Evolutionary conservation across 192 early-diverging fungal genomes (phyloP).

Genomic region (Lunasporangiospora selenospora): DNA sequence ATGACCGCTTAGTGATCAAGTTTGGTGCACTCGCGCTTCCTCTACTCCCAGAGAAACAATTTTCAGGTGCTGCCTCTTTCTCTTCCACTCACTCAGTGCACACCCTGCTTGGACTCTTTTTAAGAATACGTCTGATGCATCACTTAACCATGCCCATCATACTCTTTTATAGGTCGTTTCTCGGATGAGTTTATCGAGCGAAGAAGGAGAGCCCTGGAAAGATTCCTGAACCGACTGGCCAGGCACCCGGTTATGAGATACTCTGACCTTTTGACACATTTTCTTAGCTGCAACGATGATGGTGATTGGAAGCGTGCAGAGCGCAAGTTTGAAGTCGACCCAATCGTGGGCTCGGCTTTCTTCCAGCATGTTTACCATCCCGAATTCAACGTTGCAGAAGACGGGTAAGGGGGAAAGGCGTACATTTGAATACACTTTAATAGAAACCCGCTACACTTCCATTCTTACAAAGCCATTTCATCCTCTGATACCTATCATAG

Average conservation of each 20-base stretch:
- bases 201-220: constrained; percentile 45
- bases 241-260: constrained; percentile 53
- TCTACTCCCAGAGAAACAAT: constrained; percentile 52
- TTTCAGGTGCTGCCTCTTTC: constrained; percentile 27
- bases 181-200: constrained; percentile 52
- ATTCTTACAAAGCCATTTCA: too few species aligned
- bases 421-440: too few species aligned
- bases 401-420: too few species aligned
- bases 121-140: too few species aligned
- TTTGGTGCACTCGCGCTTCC: constrained; percentile 50
- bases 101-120: too few species aligned
- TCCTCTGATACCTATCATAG: too few species aligned
- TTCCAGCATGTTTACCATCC: constrained; percentile 56
- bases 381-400: constrained; percentile 52
- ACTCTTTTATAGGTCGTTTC: constrained; percentile 36
- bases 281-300: constrained; percentile 51
- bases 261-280: constrained; percentile 51
- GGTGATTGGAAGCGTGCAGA: constrained; percentile 50
- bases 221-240: constrained; percentile 50
- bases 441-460: too few species aligned
- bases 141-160: neutral
- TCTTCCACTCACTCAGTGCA: too few species aligned
- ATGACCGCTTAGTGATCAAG: constrained; percentile 42
- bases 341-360: constrained; percentile 45
- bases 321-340: constrained; percentile 47